Evolutionary conservation across 495 filamentous ascomycete species (phyloP), one percentile per base, ranked within the genome.

Genomic region (Emericellopsis terricola): DNA sequence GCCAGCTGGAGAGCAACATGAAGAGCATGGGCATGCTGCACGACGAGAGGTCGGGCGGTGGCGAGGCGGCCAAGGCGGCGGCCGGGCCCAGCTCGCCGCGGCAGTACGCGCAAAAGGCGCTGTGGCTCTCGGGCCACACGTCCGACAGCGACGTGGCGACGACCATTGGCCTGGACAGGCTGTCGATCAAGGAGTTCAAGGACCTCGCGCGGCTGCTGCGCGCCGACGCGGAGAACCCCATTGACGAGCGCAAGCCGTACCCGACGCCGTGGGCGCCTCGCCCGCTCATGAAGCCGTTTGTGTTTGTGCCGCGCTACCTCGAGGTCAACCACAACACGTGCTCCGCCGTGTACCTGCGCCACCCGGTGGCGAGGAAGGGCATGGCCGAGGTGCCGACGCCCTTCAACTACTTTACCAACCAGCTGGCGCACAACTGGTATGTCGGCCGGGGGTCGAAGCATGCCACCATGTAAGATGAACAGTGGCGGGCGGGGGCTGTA

Each of bases 311-410:
- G 15, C 65, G 80, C 38, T 97, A 93, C 57, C 68, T 97, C 38
- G 89, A 97, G 60, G 89, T 97, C 47, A 94, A 94, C 62, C 86
- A 87, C 50, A 84, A 80, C 45, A 78, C 94, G 45, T 96, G 89
- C 59, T 72, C 84, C 11, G 89, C 89, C 14, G 87, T 97, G 27
- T 97, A 96, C 57, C 57, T 97, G 40, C 70, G 89, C 40, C 85
- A 96, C 60, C 91, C 89, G 2, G 91, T 94, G 31, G 91, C 81
- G n/a, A 64, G 83, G 15, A 77, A 79, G 8, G 85, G 91, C n/a
- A 48, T 60, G 36, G 75, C 79, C 15, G 89, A 97, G 57, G 86
- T 94, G 34, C 87, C 89, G 15, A 79, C 81, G 33, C 89, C 89
- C 16, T 94, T 86, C 61, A 49, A 57, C 19, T 44, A 55, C 15